phyloP scores from a whole-genome alignment of 164 flowering plant species.

The Tinospora cordifolia region DNA sequence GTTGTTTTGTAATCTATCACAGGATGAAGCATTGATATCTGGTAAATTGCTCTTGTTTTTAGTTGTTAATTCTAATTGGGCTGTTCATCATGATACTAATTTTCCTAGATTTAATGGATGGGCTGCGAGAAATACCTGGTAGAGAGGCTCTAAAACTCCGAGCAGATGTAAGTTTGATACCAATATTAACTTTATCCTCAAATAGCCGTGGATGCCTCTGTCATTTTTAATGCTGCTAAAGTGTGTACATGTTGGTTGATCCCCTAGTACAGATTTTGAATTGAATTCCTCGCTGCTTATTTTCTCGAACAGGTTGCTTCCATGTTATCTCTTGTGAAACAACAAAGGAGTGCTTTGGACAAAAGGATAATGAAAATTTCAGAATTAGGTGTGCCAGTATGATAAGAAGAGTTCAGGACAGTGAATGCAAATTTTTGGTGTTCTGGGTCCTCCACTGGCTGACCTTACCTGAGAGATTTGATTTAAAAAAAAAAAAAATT shows the following conservation, averaged over 20 bases:
- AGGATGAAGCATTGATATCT: too few relatives aligned
- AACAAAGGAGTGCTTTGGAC: slow-evolving; percentile 42
- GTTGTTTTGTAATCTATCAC: too few relatives aligned
- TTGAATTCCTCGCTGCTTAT: background rate
- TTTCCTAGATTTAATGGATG: slow-evolving; percentile 87
- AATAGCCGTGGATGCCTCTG: background rate
- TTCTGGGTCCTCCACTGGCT: background rate
- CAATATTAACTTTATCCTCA: background rate
- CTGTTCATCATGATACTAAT: background rate
- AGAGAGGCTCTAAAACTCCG: slow-evolving; percentile 81
- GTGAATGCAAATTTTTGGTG: slow-evolving; percentile 4
- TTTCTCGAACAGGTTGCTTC: slow-evolving; percentile 64
- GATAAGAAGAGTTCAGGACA: slow-evolving; percentile 13
- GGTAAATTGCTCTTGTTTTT: background rate
- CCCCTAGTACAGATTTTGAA: background rate
- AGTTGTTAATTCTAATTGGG: background rate
- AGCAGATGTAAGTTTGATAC: slow-evolving; percentile 56
- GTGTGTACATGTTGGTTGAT: background rate
- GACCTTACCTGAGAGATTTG: background rate
- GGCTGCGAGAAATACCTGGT: slow-evolving; percentile 69
- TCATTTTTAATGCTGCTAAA: background rate
- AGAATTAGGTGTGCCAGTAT: slow-evolving; percentile 74
- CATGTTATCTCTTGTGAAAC: slow-evolving; percentile 52
- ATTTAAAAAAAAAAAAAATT: background rate
- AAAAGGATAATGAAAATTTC: slow-evolving; percentile 63